A percentile compares a stretch with the other conserved stretches of the same genome.
Evolutionary conservation across 192 early-diverging fungal genomes (phyloP).

Genomic region (Cladochytrium replicatum): DNA sequence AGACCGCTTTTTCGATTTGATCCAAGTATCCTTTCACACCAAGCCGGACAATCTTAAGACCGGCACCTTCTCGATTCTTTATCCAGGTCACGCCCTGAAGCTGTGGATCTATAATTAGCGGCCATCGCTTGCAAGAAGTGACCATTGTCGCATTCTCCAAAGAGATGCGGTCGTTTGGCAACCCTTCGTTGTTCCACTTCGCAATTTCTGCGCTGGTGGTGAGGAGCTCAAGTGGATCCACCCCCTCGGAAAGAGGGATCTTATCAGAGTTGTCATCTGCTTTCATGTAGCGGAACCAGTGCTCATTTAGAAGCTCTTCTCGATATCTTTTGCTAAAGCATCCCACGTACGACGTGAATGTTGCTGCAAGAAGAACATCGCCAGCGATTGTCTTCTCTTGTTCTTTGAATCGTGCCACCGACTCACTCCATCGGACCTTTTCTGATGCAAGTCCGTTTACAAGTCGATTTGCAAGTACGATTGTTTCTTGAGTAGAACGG

Average conservation of each 20-base stretch:
- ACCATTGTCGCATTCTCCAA: conserved; percentile 57
- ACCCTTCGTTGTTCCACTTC: conserved; percentile 56
- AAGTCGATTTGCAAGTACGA: conserved; percentile 51
- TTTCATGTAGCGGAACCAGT: conserved; percentile 43
- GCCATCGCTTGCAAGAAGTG: conserved; percentile 53
- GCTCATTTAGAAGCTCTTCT: conserved; percentile 45
- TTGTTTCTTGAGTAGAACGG: conserved; percentile 50
- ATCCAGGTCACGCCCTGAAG: conserved; percentile 60
- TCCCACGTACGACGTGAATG: conserved; percentile 56
- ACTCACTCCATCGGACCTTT: conserved; percentile 58
- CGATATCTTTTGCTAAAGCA: conserved; percentile 55
- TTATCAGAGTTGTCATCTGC: conserved; percentile 31
- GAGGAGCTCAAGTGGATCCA: conserved; percentile 50
- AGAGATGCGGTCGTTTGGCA: conserved; percentile 51
- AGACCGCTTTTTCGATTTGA: conserved; percentile 53
- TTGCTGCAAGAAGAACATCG: conserved; percentile 48
- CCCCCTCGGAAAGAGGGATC: conserved; percentile 39
- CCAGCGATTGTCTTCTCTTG: conserved; percentile 57
- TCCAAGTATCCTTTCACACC: conserved; percentile 50
- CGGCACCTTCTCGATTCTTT: conserved; percentile 46
- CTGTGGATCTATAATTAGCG: conserved; percentile 56
- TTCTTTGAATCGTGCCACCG: conserved; percentile 52
- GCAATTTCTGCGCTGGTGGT: conserved; percentile 52
- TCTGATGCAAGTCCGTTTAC: conserved; percentile 57
- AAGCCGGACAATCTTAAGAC: conserved; percentile 44